Base-by-base conservation (phyloP, 2,329 filamentous ascomycete genomes). In the Epichloe gansuensis region DNA sequence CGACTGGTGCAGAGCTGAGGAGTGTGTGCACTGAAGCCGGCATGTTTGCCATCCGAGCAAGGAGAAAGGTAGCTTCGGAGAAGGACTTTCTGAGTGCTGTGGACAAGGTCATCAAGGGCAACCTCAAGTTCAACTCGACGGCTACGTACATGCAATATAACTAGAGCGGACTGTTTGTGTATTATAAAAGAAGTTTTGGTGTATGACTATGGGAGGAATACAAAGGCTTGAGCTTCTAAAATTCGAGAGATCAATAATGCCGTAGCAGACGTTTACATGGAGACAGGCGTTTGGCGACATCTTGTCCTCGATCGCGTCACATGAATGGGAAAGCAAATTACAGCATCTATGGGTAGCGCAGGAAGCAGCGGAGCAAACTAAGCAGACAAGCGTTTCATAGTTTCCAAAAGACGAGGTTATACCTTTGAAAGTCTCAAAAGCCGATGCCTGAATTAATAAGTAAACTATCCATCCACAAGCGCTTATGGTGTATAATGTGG, bases 131-230 rank as follows among this genome's bases (percentile, higher is more conserved):
- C 79, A 97, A 96, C 81, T 94, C 88, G 54, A 98, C 93, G 55
- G 91, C 93, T 48, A 90, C 88, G 57, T 98, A 98, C 75, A 93
- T 93, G 81, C 93, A 97, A 75, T 98, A 98, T 80, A 98, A 98
- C 73, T 97, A 95, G 61, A 63, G 56, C 42, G 52, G 54, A 15
- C 37, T 51, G 11, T 52, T 58, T 58, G 52, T 60, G 54, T 63
- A 58, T 58, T 62, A 61, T 60, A 60, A 61, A 61, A 28, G n/a
- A 42, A 17, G 8, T 41, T 47, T 56, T 56, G 60, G 59, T 69
- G 66, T 69, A 69, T 58, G 59, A 69, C 34, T 67, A 68, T 56
- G 52, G 47, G 54, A 58, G 53, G 51, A 45, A 53, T 60, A 54
- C 25, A 28, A 57, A 55, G 56, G 55, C 56, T 53, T 54, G 57